A percentile compares a stretch with the other conserved stretches of the same genome.
Evolutionary conservation across 495 filamentous ascomycete species (phyloP).

Genomic region (Neurospora hispaniola): DNA sequence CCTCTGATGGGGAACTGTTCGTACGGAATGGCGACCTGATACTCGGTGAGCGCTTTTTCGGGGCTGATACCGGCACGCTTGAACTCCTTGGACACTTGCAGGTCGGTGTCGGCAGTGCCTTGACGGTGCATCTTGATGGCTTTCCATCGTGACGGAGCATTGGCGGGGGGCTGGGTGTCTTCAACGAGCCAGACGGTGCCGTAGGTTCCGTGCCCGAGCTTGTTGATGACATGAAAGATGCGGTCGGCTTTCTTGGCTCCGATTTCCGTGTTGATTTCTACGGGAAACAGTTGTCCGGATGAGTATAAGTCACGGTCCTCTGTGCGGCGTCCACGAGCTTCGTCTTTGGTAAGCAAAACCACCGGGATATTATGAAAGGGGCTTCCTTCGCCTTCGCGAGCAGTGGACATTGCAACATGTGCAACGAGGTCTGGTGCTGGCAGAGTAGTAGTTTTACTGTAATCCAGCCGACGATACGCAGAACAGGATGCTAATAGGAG

Average conservation of each 20-base stretch:
- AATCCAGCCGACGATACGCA: neutral
- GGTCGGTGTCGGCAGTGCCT: neutral
- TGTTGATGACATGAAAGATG: conserved; percentile 27
- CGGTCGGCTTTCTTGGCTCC: neutral
- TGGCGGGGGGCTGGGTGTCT: conserved; percentile 14
- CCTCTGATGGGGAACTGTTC: neutral
- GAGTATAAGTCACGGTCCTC: neutral
- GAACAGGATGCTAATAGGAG: neutral
- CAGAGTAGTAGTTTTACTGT: neutral
- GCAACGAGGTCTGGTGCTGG: neutral
- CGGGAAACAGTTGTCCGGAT: neutral
- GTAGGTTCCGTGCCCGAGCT: conserved; percentile 37
- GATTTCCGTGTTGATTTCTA: neutral
- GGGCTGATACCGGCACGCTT: neutral
- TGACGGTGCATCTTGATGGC: neutral
- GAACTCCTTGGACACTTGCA: neutral
- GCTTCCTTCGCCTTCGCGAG: neutral
- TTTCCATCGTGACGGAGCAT: neutral
- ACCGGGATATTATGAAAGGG: neutral
- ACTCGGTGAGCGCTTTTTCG: neutral
- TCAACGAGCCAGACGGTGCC: conserved; percentile 40
- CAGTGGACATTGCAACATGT: neutral
- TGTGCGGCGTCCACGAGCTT: neutral
- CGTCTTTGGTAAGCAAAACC: neutral
- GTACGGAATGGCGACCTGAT: neutral